phyloP scores from a whole-genome alignment of 2,329 filamentous ascomycete genomes.

The Penicillium sp. region DNA sequence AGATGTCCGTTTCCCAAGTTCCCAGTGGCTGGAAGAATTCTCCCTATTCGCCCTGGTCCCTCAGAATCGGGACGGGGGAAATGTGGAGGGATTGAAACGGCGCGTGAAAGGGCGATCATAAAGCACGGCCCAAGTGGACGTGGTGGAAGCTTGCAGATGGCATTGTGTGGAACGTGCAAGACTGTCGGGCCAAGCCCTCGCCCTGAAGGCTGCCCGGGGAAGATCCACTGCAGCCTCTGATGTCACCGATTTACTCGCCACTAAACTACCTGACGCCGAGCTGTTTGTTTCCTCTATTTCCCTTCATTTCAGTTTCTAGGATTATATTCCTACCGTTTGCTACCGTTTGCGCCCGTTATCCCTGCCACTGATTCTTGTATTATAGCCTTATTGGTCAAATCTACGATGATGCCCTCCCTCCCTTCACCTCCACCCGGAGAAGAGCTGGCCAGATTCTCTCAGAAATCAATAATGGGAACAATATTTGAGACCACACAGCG shows the following conservation, averaged over 20 bases:
- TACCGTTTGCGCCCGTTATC: not conserved
- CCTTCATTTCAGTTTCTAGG: not conserved
- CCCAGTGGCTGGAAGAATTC: too few relatives aligned
- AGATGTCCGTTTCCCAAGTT: too few relatives aligned
- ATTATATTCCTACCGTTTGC: not conserved
- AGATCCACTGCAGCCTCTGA: slow-evolving; percentile 5
- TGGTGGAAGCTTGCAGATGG: not conserved
- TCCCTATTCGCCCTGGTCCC: too few relatives aligned
- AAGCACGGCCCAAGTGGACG: not conserved
- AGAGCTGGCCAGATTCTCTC: slow-evolving; percentile 95
- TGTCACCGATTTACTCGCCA: slow-evolving; percentile 2
- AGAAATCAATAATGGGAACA: slow-evolving; percentile 97
- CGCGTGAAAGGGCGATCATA: not conserved
- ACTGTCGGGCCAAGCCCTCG: not conserved
- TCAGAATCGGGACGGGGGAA: too few relatives aligned
- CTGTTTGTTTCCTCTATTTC: not conserved
- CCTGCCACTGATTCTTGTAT: not conserved
- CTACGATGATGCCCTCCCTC: not conserved
- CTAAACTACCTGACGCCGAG: not conserved
- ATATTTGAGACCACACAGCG: slow-evolving; percentile 99
- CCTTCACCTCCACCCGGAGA: slow-evolving; percentile 11
- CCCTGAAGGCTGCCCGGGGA: not conserved
- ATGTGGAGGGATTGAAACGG: not conserved
- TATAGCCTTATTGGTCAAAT: not conserved
- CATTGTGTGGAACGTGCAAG: not conserved